Percentiles rank a stretch among this genome's conserved stretches.
Evolutionary conservation across 495 filamentous ascomycete species (phyloP).

Genomic region (Neurospora sp.): DNA sequence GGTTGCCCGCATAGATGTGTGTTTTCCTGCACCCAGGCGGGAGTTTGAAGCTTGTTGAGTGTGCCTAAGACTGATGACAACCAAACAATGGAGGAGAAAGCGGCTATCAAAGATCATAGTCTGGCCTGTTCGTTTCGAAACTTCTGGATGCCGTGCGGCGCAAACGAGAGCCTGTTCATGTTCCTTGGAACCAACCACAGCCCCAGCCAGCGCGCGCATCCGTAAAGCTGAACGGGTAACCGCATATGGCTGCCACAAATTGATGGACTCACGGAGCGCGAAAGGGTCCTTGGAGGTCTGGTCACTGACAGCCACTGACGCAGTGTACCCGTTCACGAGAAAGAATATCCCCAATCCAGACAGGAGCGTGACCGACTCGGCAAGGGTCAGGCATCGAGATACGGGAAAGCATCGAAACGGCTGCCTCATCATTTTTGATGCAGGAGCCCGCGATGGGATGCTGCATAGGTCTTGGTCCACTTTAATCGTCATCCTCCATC

Average conservation of each 20-base stretch:
- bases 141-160: neutral
- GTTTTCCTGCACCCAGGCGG: neutral
- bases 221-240: neutral
- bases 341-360: neutral
- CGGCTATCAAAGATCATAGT: neutral
- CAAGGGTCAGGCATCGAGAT: neutral
- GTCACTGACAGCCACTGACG: neutral
- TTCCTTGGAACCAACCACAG: neutral
- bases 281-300: neutral
- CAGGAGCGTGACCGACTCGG: neutral
- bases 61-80: neutral
- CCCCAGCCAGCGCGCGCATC: neutral
- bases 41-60: neutral
- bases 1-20: neutral
- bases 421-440: neutral
- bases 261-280: neutral
- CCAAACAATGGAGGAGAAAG: neutral
- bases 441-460: neutral
- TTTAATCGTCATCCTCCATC: conserved; percentile 59
- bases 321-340: neutral
- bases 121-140: neutral
- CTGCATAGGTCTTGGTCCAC: neutral
- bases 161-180: neutral
- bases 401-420: neutral
- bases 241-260: neutral